Conservation (phyloP, 306 rosid species). For the Quercus rubra region DNA sequence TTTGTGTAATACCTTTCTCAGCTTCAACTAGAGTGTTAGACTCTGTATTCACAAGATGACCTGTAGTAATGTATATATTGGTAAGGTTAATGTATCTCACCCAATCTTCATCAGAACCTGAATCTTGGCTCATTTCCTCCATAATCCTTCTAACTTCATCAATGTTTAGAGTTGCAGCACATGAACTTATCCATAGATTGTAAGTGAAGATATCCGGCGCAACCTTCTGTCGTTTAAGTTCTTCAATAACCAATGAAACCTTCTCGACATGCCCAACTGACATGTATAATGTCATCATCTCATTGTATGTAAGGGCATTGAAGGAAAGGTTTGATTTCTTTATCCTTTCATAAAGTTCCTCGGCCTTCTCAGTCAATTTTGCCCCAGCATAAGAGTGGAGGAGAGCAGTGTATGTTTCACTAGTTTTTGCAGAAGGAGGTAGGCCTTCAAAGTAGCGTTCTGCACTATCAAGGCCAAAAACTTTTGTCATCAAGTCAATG, state of each 20-base stretch:
- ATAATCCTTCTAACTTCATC: constrained; percentile 61
- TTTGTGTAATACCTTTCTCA: constrained; percentile 63
- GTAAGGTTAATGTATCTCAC: constrained; percentile 60
- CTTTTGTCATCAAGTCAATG: constrained; percentile 84
- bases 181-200: constrained; percentile 88
- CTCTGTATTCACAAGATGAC: constrained; percentile 51
- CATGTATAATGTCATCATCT: constrained; percentile 92
- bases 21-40: constrained; percentile 58
- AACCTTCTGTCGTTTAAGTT: constrained; percentile 56
- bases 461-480: constrained; percentile 86
- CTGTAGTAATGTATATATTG: constrained; percentile 45
- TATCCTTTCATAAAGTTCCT: constrained; percentile 60
- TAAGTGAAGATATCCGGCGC: constrained; percentile 81
- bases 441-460: constrained; percentile 90
- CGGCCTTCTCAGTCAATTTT: constrained; percentile 77
- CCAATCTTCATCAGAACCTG: constrained; percentile 64
- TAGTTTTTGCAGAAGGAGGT: constrained; percentile 55
- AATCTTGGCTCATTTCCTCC: constrained; percentile 58
- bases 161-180: constrained; percentile 65
- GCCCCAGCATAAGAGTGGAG: constrained; percentile 82
- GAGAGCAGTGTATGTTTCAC: constrained; percentile 81
- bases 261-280: constrained; percentile 84
- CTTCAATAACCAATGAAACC: constrained; percentile 65
- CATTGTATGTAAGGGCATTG: constrained; percentile 73
- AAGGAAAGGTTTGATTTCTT: constrained; percentile 51